These are phyloP conservation scores for Isatis lusitanica DNA, from an alignment of 441 rosid genomes.

Conservation along the genomic window DNA sequence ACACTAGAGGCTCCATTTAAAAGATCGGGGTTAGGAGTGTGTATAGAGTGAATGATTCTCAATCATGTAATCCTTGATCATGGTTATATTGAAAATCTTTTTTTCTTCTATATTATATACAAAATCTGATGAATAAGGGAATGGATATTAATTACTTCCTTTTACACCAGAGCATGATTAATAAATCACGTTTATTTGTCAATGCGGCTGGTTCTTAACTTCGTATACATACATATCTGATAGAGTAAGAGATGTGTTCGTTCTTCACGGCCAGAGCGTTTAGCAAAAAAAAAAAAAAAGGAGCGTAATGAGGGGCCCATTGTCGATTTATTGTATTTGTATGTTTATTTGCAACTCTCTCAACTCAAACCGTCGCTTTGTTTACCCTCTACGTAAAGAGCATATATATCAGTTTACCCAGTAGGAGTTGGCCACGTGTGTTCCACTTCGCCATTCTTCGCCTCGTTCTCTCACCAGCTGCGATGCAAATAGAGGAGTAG, in stretches of 20 bases:
- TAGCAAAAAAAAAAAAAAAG: too few species aligned
- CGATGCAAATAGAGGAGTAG: too few species aligned
- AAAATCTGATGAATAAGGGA: slow-evolving; percentile 1
- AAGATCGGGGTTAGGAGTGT: slow-evolving; percentile 13
- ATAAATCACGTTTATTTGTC: slow-evolving; percentile 19
- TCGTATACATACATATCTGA: background rate
- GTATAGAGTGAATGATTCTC: slow-evolving; percentile 23
- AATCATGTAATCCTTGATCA: slow-evolving; percentile 22
- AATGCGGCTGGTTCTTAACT: slow-evolving; percentile 8
- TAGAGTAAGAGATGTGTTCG: background rate
- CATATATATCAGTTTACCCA: slow-evolving; percentile 33
- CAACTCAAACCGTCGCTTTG: slow-evolving; percentile 26
- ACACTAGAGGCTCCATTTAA: slow-evolving; percentile 7
- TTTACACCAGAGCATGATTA: slow-evolving; percentile 19
- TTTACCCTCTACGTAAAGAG: slow-evolving; percentile 66
- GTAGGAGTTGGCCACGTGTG: slow-evolving; percentile 33
- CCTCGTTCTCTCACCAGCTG: slow-evolving; percentile 22
- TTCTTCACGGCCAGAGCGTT: background rate
- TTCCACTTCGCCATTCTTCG: slow-evolving; percentile 36
- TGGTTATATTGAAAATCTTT: slow-evolving; percentile 1
- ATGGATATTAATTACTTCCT: slow-evolving; percentile 11
- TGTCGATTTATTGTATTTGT: background rate
- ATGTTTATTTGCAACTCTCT: background rate
- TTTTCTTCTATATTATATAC: background rate
- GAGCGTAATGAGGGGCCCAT: background rate